Evolutionary conservation across 345 rosid genomes (phyloP).

Genomic region (Salix exigua): DNA sequence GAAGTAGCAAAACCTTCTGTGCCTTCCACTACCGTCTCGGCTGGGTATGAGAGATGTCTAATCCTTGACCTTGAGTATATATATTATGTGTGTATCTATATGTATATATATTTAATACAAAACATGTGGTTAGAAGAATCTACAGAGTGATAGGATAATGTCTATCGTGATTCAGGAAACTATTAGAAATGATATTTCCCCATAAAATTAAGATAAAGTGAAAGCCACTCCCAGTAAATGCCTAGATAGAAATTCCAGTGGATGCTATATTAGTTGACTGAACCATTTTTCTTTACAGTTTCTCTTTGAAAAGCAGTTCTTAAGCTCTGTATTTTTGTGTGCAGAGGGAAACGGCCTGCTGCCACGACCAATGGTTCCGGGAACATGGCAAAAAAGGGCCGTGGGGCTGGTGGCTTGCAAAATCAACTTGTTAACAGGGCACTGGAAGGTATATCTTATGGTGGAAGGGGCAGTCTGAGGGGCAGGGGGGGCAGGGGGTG

Average conservation of each 20-base stretch:
- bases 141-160: background rate
- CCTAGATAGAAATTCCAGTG: background rate
- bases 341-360: constrained; percentile 78
- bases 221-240: background rate
- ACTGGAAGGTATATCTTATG: constrained; percentile 76
- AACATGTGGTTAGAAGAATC: no score
- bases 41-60: constrained; percentile 52
- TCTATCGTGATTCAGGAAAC: background rate
- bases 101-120: no score
- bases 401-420: constrained; percentile 59
- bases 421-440: constrained; percentile 88
- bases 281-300: background rate
- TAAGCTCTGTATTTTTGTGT: constrained; percentile 4
- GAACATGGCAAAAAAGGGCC: constrained; percentile 61
- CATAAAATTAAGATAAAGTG: background rate
- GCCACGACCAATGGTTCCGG: constrained; percentile 51
- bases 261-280: background rate
- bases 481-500: constrained; percentile 26
- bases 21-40: constrained; percentile 37
- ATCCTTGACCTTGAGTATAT: background rate
- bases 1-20: constrained; percentile 61
- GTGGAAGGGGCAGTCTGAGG: constrained; percentile 62
- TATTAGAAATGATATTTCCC: background rate
- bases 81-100: no score
- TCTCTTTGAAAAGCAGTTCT: background rate